These are phyloP conservation scores for Escallonia herrerae DNA, from an alignment of 129 eudicot species.

Conservation along the genomic window DNA sequence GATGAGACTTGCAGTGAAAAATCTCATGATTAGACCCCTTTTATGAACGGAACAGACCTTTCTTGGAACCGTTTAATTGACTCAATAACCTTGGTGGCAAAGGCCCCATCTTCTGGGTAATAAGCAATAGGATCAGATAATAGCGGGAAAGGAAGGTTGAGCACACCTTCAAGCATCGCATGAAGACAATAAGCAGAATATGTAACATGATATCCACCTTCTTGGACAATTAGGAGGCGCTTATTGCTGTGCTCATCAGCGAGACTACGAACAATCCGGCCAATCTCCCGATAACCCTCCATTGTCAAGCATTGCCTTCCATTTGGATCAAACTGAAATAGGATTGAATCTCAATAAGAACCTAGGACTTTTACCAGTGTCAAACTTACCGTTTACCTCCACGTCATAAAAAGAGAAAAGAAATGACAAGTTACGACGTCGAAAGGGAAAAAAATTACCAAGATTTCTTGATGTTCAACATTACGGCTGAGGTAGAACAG, in stretches of 20 bases:
- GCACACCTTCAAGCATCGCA: slow-evolving; percentile 94
- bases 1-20: background rate
- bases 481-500: too few species aligned
- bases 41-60: slow-evolving; percentile 41
- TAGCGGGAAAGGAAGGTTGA: slow-evolving; percentile 52
- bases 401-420: background rate
- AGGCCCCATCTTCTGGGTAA: slow-evolving; percentile 83
- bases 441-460: too few species aligned
- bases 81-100: slow-evolving; percentile 32
- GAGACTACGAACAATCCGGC: slow-evolving; percentile 42
- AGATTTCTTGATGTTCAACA: too few species aligned
- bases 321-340: slow-evolving; percentile 87
- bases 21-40: slow-evolving; percentile 18
- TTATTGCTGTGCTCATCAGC: slow-evolving; percentile 60
- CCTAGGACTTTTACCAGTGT: background rate
- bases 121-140: slow-evolving; percentile 73
- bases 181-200: slow-evolving; percentile 97
- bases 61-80: slow-evolving; percentile 43
- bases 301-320: slow-evolving; percentile 96
- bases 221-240: slow-evolving; percentile 76
- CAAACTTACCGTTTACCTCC: background rate
- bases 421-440: too few species aligned
- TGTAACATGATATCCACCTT: slow-evolving; percentile 97
- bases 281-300: slow-evolving; percentile 81
- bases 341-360: background rate